phyloP scores from a whole-genome alignment of 2,329 filamentous ascomycete genomes.

The Phaeoacremonium minimum region DNA sequence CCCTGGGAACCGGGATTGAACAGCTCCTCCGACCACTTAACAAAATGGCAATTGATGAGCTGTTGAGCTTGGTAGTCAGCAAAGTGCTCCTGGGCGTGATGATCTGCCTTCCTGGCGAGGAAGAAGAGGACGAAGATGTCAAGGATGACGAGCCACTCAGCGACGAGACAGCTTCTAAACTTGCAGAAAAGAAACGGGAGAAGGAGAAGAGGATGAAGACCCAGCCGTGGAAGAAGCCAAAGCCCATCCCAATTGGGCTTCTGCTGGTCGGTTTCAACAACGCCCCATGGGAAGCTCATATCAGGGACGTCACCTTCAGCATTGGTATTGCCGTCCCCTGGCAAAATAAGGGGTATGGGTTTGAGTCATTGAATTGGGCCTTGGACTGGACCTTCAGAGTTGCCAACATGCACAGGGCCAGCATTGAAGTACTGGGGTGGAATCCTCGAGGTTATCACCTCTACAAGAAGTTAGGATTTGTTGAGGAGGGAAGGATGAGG shows the following conservation, averaged over 20 bases:
- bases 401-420: conserved; percentile 30
- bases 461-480: conserved; percentile 33
- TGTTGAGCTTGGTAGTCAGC: neutral
- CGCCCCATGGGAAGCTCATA: neutral
- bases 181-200: neutral
- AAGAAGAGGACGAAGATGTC: neutral
- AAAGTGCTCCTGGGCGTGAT: conserved; percentile 12
- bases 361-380: conserved; percentile 32
- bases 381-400: conserved; percentile 31
- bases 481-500: conserved; percentile 21
- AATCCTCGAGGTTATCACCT: conserved; percentile 28
- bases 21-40: conserved; percentile 8
- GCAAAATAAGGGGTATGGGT: conserved; percentile 32
- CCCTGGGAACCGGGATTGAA: conserved; percentile 4
- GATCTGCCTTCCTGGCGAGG: conserved; percentile 13
- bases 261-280: conserved; percentile 1
- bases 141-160: too few species aligned
- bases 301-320: conserved; percentile 16
- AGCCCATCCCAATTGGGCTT: conserved; percentile 12
- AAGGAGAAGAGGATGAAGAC: neutral
- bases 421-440: conserved; percentile 27
- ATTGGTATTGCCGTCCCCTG: conserved; percentile 20
- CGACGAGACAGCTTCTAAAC: neutral
- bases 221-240: neutral
- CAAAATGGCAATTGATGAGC: neutral